Base-by-base conservation (phyloP, 495 filamentous ascomycete genomes). In the Penicillium paradoxum region DNA sequence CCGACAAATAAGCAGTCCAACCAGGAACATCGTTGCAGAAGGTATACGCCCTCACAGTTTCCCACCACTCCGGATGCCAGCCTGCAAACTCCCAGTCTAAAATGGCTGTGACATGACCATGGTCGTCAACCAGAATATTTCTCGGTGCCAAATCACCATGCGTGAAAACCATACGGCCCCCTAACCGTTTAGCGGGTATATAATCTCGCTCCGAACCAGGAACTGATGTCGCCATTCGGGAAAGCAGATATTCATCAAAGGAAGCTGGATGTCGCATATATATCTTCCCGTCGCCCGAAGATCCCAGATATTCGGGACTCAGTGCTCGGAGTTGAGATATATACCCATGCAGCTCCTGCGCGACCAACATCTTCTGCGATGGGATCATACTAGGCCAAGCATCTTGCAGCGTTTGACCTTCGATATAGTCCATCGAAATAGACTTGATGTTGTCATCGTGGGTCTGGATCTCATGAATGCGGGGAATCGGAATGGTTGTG, bases 111-210 rank as follows among this genome's bases (percentile, higher is more conserved):
- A 51, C 29, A 7, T 36, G 19, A 9, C 27, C 49, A 13, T 44
- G n/a, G 18, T 51, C 14, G 14, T 44, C 38, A 17, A 51, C 49
- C 19, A 51, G 25, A 9, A 51, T 51, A 15, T 51, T 51, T 25
- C 49, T 42, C 17, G 49, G 49, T 15, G 49, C 49, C 7, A 51
- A n/a, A 24, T 51, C 49, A 24, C 49, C 49, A 25, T 51, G 49
- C 10, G 49, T 37, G 39, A 51, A 44, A 8, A 24, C 27, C 27
- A 44, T 10, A 9, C 27, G 14, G 3, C 36, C 25, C 1, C 33
- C 27, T 18, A 21, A 2, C 18, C 18, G 13, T 15, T 11, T 36
- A 24, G 0, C 15, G 14, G 18, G 1, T 21, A 6, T 1, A 24
- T n/a, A 30, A n/a, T n/a, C 10, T 1, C 2, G 11, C 11, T 7